Percentiles rank a stretch among this genome's conserved stretches.
Conservation (phyloP, 148 eudicot genomes). For the Chenopodium quinoa region DNA sequence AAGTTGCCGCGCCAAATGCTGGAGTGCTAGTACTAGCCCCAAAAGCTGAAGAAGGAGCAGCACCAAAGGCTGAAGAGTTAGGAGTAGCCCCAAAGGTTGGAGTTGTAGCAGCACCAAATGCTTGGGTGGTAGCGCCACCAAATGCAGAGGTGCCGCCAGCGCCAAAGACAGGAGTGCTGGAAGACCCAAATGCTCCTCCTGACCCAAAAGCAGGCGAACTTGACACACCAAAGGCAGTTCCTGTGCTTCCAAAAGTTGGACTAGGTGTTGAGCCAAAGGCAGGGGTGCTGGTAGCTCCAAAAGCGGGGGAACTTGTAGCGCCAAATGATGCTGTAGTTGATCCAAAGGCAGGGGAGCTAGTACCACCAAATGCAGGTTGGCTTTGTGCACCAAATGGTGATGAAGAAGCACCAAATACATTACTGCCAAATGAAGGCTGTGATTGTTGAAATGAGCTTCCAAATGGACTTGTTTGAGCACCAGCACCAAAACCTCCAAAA, state of each 20-base stretch:
- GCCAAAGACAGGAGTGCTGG: constrained; percentile 57
- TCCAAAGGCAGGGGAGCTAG: constrained; percentile 65
- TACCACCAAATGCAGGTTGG: constrained; percentile 75
- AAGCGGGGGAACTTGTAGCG: constrained; percentile 44
- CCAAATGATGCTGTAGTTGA: constrained; percentile 68
- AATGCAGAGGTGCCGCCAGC: constrained; percentile 51
- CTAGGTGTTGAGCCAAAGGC: constrained; percentile 42
- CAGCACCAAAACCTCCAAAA: constrained; percentile 85
- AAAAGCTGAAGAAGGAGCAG: constrained; percentile 24
- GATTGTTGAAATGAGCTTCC: constrained; percentile 82
- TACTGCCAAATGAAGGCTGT: constrained; percentile 86
- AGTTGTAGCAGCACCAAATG: constrained; percentile 43
- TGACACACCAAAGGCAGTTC: constrained; percentile 62
- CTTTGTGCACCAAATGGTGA: constrained; percentile 74
- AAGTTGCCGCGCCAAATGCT: constrained; percentile 28
- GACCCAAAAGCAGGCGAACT: constrained; percentile 52
- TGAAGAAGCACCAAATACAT: constrained; percentile 60
- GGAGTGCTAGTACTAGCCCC: constrained; percentile 20
- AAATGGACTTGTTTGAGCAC: constrained; percentile 73
- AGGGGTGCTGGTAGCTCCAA: constrained; percentile 46
- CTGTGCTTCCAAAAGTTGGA: constrained; percentile 54
- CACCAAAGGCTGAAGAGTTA: constrained; percentile 45
- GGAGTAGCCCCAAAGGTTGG: constrained; percentile 50
- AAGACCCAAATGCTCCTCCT: constrained; percentile 57
- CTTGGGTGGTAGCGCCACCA: constrained; percentile 44